Evolutionary conservation across 306 rosid species (phyloP).

Genomic region (Vigna angularis): DNA sequence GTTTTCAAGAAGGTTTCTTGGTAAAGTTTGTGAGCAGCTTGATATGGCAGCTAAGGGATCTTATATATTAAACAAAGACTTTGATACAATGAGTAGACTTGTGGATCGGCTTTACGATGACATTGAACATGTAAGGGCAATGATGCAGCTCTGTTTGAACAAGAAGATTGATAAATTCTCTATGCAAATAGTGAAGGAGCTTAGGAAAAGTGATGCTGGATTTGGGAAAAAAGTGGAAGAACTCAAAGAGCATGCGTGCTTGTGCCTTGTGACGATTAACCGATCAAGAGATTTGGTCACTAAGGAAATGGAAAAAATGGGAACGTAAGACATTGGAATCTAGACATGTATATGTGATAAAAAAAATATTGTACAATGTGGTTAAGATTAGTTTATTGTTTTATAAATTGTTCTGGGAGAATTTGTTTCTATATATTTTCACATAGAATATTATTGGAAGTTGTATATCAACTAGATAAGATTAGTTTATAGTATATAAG

Average conservation of each 20-base stretch:
- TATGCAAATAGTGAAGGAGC: constrained; percentile 58
- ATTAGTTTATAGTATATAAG: too few relatives aligned
- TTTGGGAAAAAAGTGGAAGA: constrained; percentile 65
- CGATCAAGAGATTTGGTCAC: constrained; percentile 58
- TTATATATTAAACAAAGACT: constrained; percentile 60
- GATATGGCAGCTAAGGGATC: constrained; percentile 68
- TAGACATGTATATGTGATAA: not conserved
- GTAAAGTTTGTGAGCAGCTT: constrained; percentile 52
- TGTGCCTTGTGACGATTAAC: constrained; percentile 64
- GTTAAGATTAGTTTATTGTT: not conserved
- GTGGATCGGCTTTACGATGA: constrained; percentile 56
- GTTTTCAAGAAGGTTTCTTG: constrained; percentile 40
- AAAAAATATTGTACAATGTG: too few relatives aligned
- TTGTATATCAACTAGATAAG: too few relatives aligned
- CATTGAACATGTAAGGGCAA: constrained; percentile 52
- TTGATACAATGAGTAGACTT: constrained; percentile 61
- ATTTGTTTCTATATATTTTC: too few relatives aligned
- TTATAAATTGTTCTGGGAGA: too few relatives aligned
- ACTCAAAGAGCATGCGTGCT: constrained; percentile 64
- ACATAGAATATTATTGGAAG: too few relatives aligned
- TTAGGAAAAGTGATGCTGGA: constrained; percentile 49
- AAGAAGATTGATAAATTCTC: constrained; percentile 49
- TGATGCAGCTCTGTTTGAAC: constrained; percentile 55
- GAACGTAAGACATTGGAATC: not conserved
- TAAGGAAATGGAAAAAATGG: constrained; percentile 47